phyloP scores from a whole-genome alignment of 1,139 yeast genomes.

The Kurtzmaniella quercitrusa region DNA sequence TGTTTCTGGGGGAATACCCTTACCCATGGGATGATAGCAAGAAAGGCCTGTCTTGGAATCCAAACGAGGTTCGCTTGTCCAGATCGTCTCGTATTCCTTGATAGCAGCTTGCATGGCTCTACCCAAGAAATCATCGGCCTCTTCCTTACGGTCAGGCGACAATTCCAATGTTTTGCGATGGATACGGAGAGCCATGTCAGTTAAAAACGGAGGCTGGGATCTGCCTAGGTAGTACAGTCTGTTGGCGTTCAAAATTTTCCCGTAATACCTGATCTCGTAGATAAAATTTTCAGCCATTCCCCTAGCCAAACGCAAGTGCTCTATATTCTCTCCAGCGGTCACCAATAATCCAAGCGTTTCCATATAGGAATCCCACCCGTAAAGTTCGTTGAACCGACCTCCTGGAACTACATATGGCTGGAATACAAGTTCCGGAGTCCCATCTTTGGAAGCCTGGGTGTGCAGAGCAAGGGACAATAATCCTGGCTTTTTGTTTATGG shows the following conservation, averaged over 20 bases:
- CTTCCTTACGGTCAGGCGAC: conserved; percentile 27
- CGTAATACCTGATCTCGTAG: conserved; percentile 85
- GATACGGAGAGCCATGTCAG: conserved; percentile 82
- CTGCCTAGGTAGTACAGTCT: conserved; percentile 87
- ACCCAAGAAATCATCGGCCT: conserved; percentile 55
- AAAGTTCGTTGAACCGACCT: conserved; percentile 91
- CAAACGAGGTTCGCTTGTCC: conserved; percentile 72
- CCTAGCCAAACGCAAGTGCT: conserved; percentile 54
- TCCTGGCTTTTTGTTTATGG: conserved; percentile 83
- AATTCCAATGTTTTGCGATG: conserved; percentile 54
- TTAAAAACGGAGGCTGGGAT: conserved; percentile 96
- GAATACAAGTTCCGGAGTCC: neutral
- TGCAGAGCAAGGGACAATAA: conserved; percentile 75
- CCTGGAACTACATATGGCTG: conserved; percentile 96
- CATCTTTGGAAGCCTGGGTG: conserved; percentile 49
- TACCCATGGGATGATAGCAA: conserved; percentile 85
- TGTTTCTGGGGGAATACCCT: conserved; percentile 95
- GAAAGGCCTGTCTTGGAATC: conserved; percentile 80
- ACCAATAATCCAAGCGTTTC: conserved; percentile 78
- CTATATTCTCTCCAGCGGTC: conserved; percentile 49
- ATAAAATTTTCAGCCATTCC: conserved; percentile 94
- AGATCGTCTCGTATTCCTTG: conserved; percentile 76
- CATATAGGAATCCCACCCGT: conserved; percentile 98
- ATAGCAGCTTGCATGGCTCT: conserved; percentile 76
- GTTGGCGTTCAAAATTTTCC: conserved; percentile 91